A percentile compares a stretch with the other conserved stretches of the same genome.
phyloP scores from a whole-genome alignment of 345 rosid species.

The Lagerstroemia speciosa region DNA sequence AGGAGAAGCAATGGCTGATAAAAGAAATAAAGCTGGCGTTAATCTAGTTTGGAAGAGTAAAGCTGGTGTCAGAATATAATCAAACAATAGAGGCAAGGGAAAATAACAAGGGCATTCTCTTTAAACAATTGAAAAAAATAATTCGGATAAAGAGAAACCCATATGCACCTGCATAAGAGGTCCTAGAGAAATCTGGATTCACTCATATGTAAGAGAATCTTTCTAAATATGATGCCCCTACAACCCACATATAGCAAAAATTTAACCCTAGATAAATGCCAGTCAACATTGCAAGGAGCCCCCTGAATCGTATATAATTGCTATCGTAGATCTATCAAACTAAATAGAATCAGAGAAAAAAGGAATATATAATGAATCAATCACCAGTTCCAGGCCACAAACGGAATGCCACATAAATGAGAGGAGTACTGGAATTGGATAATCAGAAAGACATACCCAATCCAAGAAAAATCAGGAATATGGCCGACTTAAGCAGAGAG shows the following conservation, averaged over 20 bases:
- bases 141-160: not conserved
- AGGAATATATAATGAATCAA: not conserved
- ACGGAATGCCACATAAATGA: not conserved
- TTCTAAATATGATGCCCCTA: not conserved
- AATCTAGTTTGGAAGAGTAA: too few species aligned
- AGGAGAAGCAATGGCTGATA: conserved; percentile 36
- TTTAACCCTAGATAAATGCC: not conserved
- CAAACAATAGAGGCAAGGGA: not conserved
- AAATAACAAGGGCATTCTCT: not conserved
- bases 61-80: not conserved
- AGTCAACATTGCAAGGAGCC: not conserved
- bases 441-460: conserved; percentile 36
- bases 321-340: not conserved
- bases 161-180: not conserved
- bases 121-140: not conserved
- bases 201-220: not conserved
- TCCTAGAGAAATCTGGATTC: not conserved
- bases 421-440: not conserved
- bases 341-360: not conserved
- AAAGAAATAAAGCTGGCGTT: conserved; percentile 3
- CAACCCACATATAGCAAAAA: not conserved
- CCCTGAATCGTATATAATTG: not conserved
- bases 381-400: conserved; percentile 2
- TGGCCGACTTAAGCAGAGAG: conserved; percentile 26
- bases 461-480: conserved; percentile 33